Percentiles rank a stretch among this genome's conserved stretches.
These are phyloP conservation scores for Pelargonium cotyledonis DNA, from an alignment of 441 rosid species.

Conservation along the genomic window DNA sequence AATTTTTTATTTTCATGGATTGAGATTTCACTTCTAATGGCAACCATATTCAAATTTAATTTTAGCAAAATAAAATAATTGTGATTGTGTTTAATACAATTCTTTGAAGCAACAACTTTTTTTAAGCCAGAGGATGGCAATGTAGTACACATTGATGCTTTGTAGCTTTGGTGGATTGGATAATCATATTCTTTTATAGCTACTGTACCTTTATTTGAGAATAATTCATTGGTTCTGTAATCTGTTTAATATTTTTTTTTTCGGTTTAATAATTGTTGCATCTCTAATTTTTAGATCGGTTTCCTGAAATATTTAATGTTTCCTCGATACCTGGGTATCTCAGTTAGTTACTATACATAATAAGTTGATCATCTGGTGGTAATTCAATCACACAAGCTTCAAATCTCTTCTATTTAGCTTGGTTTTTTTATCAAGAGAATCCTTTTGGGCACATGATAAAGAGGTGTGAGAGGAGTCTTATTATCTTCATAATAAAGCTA, in stretches of 20 bases:
- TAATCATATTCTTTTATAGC: background rate
- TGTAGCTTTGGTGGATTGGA: background rate
- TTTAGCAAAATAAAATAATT: background rate
- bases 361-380: background rate
- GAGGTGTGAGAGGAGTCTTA: background rate
- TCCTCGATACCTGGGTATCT: background rate
- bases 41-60: background rate
- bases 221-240: background rate
- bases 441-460: background rate
- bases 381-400: background rate
- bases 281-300: background rate
- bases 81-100: background rate
- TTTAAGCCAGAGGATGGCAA: background rate
- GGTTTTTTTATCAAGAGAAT: background rate
- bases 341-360: background rate
- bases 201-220: background rate
- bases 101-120: background rate
- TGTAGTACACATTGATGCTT: background rate
- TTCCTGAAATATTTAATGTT: background rate
- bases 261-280: background rate
- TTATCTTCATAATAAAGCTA: background rate
- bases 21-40: background rate
- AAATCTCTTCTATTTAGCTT: background rate
- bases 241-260: background rate
- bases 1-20: background rate